Base-by-base conservation (phyloP, 768 basidiomycete species). In the Podaxis sp. region DNA sequence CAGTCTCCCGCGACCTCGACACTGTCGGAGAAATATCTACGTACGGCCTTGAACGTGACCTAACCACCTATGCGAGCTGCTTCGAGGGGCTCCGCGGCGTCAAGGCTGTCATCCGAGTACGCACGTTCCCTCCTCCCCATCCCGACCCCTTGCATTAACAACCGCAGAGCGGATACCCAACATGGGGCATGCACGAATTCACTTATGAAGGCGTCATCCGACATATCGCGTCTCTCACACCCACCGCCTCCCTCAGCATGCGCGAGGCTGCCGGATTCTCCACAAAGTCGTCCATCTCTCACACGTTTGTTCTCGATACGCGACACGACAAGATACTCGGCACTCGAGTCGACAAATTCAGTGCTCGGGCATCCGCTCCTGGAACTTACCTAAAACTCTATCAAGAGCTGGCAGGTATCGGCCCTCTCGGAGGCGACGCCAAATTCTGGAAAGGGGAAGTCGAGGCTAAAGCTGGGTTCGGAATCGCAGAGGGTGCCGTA, bases 161-260 rank as follows among this genome's bases (percentile, higher is more conserved):
- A 15, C 33, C 19, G 42, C 40, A 83, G 82, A 79, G 71, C 49
- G 79, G 80, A 39, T 67, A 70, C 51, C 70, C 68, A 6, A 64
- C 64, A 22, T 69, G 68, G 26, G 86, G 87, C 3, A 70, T 80
- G 63, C 93, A 97, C 69, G 93, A 97, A 70, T 66, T 95, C 11
- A 86, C 88, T 5, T 98, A 96, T 68, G 94, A 98, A 71, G 87
- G 86, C 17, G 87, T 90, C 2, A 74, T 92, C 58, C 80, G 97
- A 52, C 88, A 93, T 61, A 82, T 99, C 22, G 82, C 87, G 5
- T 80, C 82, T 48, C 80, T 99, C 30, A 77, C 82, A 7, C 86
- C 92, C 1, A 7, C 84, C 1, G 96, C 95, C 26, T 95, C 93
- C 2, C 79, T 96, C 46, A 96, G 94, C 63, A 90, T 96, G 59